phyloP scores from a whole-genome alignment of 495 filamentous ascomycete genomes.

The Amphirosellinia nigrospora region DNA sequence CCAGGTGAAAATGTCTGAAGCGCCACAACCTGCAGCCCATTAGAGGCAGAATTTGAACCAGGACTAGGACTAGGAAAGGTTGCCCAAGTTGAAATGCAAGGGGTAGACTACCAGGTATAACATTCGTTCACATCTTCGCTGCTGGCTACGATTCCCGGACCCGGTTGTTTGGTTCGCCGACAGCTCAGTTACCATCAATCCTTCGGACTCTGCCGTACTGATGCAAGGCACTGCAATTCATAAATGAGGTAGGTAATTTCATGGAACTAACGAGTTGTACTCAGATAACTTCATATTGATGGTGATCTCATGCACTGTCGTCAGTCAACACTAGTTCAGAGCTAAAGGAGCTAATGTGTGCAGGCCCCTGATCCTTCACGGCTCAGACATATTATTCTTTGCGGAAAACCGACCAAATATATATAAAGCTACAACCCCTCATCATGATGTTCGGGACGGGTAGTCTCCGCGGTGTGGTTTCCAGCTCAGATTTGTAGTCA shows the following conservation, averaged over 20 bases:
- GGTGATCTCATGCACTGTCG: not conserved
- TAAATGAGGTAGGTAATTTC: not conserved
- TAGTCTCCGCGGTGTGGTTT: constrained; percentile 19
- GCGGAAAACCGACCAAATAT: not conserved
- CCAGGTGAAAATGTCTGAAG: constrained; percentile 5
- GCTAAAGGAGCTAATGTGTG: not conserved
- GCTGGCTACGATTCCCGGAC: not conserved
- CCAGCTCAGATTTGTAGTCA: constrained; percentile 22
- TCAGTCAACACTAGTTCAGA: not conserved
- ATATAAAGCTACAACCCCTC: not conserved
- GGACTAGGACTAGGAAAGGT: too few species aligned
- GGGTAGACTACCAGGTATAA: not conserved
- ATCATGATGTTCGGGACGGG: constrained; percentile 17
- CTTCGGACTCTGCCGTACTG: not conserved
- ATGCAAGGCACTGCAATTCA: not conserved
- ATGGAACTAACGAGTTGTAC: not conserved
- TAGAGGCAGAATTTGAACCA: constrained; percentile 11
- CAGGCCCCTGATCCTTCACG: not conserved
- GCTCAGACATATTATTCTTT: not conserved
- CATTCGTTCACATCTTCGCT: not conserved
- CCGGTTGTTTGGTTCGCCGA: constrained; percentile 18
- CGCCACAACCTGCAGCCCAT: constrained; percentile 20
- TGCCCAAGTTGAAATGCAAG: not conserved
- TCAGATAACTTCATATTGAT: not conserved
- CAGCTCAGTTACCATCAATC: not conserved